Evolutionary conservation across 352 stramenopile genomes (phyloP), one percentile per base, ranked within the genome.

Genomic region (Phytopythium kandeliae): DNA sequence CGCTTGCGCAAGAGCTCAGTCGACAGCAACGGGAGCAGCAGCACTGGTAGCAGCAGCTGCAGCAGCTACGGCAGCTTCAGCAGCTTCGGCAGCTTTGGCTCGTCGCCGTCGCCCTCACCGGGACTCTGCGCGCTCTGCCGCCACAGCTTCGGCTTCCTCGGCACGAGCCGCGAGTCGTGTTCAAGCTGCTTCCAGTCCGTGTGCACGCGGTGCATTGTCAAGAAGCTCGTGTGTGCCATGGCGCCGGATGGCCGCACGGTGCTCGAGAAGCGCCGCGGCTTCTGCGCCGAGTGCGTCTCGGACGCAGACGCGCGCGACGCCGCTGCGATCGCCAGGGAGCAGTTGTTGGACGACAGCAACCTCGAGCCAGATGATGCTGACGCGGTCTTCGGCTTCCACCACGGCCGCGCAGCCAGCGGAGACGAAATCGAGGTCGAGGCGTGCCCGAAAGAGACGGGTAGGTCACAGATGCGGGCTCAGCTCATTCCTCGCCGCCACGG

Each of bases 211-310:
- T 71, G 63, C 37, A 60, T 47, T 38, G 55, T 58, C 51, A 71
- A 64, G 55, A 67, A 62, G 17, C 51, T 55, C 17, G 48, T 67
- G 50, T 65, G 58, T 12, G 51, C 58, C 34, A 28, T 67, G 51
- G 59, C 55, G 4, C 51, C 59, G 11, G 63, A 71, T 31, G 58
- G 62, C 17, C 47, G 48, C 52, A 67, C 59, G 4, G 57, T 62
- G n/a, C 58, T 71, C 47, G 55, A 71, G 26, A 71, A 71, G 26
- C 62, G 57, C 13, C 63, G 59, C 28, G 37, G 48, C 0, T 62
- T 67, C 31, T 71, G 63, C 55, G 62, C 58, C 12, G 51, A 51
- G n/a, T 71, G 63, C 51, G 58, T 67, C 34, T 50, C 57, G 37
- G 55, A 67, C 16, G 55, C 56, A 16, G 54, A 62, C 17, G 37